These are phyloP conservation scores for Cornus florida DNA, from an alignment of 148 eudicot genomes.

Conservation along the genomic window DNA sequence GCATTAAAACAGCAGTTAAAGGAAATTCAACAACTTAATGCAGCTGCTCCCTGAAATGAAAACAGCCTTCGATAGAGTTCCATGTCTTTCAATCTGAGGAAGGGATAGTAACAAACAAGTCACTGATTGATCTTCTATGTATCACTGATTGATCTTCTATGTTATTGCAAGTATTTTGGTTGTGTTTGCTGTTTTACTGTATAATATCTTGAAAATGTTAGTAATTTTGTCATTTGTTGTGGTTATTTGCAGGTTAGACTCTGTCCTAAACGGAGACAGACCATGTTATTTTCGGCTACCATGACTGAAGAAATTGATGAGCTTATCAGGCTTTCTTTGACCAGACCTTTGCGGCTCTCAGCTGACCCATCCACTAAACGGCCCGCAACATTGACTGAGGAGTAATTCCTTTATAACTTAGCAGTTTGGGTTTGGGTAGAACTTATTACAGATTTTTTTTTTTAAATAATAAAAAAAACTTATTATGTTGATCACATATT, in stretches of 20 bases:
- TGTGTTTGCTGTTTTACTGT: background rate
- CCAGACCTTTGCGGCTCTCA: slow-evolving; percentile 75
- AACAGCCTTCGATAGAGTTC: background rate
- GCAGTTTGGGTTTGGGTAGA: background rate
- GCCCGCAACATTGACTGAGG: slow-evolving; percentile 77
- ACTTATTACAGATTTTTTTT: background rate
- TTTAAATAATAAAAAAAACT: no score
- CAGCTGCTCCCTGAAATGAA: background rate
- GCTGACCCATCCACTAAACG: slow-evolving; percentile 87
- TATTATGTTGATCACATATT: background rate
- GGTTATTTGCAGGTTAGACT: slow-evolving; percentile 50
- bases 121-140: background rate
- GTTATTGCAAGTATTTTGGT: background rate
- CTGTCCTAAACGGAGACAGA: slow-evolving; percentile 92
- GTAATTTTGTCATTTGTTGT: background rate
- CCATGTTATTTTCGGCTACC: slow-evolving; percentile 97
- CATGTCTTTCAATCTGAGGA: background rate
- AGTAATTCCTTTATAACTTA: slow-evolving; percentile 32
- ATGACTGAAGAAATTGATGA: slow-evolving; percentile 87
- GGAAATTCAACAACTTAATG: background rate
- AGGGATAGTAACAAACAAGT: background rate
- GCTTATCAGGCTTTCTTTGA: slow-evolving; percentile 72
- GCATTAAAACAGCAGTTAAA: background rate
- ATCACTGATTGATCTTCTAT: background rate
- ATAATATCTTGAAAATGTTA: background rate